Conservation (phyloP, 768 basidiomycete genomes). For the Tulasnella calospora region DNA sequence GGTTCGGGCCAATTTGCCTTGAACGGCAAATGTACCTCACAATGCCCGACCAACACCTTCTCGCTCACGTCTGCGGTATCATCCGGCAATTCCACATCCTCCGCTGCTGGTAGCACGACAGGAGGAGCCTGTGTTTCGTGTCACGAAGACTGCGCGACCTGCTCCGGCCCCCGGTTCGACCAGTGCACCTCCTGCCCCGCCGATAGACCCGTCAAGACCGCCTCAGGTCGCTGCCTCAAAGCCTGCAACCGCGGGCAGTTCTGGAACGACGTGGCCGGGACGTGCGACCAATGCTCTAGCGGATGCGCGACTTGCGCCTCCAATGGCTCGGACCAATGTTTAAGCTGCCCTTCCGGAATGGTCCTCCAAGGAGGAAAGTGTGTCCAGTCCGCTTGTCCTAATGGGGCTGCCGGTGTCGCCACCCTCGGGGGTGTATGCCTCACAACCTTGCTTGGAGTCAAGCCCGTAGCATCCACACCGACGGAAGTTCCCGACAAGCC, state of each 20-base stretch:
- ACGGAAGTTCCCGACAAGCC: conserved; percentile 42
- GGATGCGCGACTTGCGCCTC: conserved; percentile 76
- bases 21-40: conserved; percentile 65
- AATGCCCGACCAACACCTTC: conserved; percentile 71
- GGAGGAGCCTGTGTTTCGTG: conserved; percentile 66
- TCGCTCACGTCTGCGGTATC: conserved; percentile 30
- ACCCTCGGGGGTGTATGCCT: conserved; percentile 70
- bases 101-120: conserved; percentile 34
- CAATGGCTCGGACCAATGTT: conserved; percentile 59
- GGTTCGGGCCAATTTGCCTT: conserved; percentile 58
- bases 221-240: conserved; percentile 65
- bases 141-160: conserved; percentile 81
- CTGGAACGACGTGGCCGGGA: conserved; percentile 56
- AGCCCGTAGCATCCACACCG: conserved; percentile 51
- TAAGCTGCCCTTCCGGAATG: conserved; percentile 58
- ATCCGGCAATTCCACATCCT: background rate
- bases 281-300: conserved; percentile 66
- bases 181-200: conserved; percentile 71
- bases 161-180: conserved; percentile 70
- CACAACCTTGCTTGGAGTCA: conserved; percentile 38
- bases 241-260: conserved; percentile 70
- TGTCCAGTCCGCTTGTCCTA: conserved; percentile 53
- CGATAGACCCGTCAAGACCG: conserved; percentile 56
- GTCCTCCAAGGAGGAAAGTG: conserved; percentile 66
- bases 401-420: conserved; percentile 49